Evolutionary conservation across 2,329 filamentous ascomycete species (phyloP), one percentile per base, ranked within the genome.

Genomic region (Alternaria sp.): DNA sequence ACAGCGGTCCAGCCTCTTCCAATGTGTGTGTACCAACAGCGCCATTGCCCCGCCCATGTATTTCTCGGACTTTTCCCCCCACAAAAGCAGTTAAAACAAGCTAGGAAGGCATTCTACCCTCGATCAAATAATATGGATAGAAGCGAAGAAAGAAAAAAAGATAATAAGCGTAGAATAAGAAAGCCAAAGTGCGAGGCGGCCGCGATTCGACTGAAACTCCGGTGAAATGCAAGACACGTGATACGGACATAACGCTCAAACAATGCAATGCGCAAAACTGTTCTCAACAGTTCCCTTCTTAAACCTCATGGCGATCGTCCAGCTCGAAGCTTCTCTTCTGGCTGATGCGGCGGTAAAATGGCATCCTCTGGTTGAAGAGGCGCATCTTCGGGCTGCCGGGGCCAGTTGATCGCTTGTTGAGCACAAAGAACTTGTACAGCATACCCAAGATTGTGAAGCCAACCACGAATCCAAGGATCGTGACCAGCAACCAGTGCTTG

Each of bases 401-500:
- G 20, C 64, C 66, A 34, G 47, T 53, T 1, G 62, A 62, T 44
- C 68, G 65, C 48, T 63, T 74, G 71, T 69, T 73, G 73, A 69
- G 41, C 57, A 76, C 79, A 63, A 85, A 86, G 32, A 81, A 72
- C 78, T 83, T 85, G 81, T 84, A 87, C 41, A 85, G 67, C 55
- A 79, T 75, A 56, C 83, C 78, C 18, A 86, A 83, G 9, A 87
- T 76, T 8, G 84, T 68, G 42, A 82, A 83, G 16, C 83, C 85
- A 7, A 85, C 61, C 24, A 81, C 64, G 66, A 86, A 87, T n/a
- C 85, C 85, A 32, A 83, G 68, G 32, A 85, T 69, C 1, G 85
- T 87, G 9, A 88, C 79, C 49, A 87, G 76, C 54, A 87, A 64
- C 86, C 86, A 88, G 70, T 88, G 77, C 12, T 72, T 69, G 11